phyloP scores from a whole-genome alignment of 805 yeast genomes.

The Ogataea paradorogensis region DNA sequence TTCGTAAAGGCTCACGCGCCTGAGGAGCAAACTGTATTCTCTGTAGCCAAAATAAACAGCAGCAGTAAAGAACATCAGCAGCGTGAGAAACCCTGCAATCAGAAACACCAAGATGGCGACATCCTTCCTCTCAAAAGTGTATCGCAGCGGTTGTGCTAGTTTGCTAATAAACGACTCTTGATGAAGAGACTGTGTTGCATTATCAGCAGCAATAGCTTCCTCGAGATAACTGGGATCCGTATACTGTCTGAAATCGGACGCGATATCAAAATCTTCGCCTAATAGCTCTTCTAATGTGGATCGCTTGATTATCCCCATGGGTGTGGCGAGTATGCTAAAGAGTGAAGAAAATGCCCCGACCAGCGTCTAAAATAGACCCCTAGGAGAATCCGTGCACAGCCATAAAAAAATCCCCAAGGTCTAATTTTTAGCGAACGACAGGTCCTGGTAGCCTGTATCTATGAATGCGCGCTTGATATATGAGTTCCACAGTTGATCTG shows the following conservation, averaged over 20 bases:
- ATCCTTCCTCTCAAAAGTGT: conserved; percentile 18
- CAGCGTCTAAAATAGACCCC: conserved; percentile 8
- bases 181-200: conserved; percentile 10
- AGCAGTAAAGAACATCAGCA: conserved; percentile 16
- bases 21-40: conserved; percentile 16
- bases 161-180: conserved; percentile 12
- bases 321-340: conserved; percentile 1
- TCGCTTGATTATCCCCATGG: conserved; percentile 8
- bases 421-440: conserved; percentile 26
- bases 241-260: conserved; percentile 14
- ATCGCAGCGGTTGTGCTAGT: conserved; percentile 14
- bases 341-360: not conserved
- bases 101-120: conserved; percentile 14
- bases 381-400: not conserved
- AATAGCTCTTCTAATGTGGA: conserved; percentile 11
- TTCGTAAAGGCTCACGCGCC: conserved; percentile 14
- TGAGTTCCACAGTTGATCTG: conserved; percentile 52
- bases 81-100: conserved; percentile 13
- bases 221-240: conserved; percentile 7
- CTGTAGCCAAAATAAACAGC: conserved; percentile 18
- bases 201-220: conserved; percentile 4
- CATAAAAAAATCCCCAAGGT: not conserved
- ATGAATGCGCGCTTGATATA: conserved; percentile 62
- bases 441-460: conserved; percentile 60
- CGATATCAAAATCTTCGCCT: conserved; percentile 8